Percentiles rank a stretch among this genome's conserved stretches.
phyloP scores from a whole-genome alignment of 192 early-diverging fungal species.

The Umbelopsis sp. region DNA sequence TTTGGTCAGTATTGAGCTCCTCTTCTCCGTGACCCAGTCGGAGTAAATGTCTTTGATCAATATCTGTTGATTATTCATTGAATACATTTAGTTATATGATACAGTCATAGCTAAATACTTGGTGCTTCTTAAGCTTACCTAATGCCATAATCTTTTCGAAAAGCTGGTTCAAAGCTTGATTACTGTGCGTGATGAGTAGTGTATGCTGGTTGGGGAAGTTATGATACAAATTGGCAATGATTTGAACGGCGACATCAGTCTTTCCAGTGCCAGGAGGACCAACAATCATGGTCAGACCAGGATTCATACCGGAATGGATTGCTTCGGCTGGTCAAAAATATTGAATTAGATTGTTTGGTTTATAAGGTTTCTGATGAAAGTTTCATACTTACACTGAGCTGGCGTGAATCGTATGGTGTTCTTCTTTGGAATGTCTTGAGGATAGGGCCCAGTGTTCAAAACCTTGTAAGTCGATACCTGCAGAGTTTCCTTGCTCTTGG shows the following conservation, averaged over 20 bases:
- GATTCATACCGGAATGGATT: conserved; percentile 82
- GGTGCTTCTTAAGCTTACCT: background rate
- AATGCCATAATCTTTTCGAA: conserved; percentile 93
- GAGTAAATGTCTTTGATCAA: conserved; percentile 91
- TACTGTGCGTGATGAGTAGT: conserved; percentile 92
- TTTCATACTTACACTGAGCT: conserved; percentile 59
- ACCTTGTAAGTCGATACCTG: conserved; percentile 65
- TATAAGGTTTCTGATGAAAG: conserved; percentile 4
- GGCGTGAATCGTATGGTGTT: conserved; percentile 88
- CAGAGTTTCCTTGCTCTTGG: conserved; percentile 46
- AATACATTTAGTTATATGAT: background rate
- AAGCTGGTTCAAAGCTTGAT: conserved; percentile 98
- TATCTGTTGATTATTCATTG: conserved; percentile 49
- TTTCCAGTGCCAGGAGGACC: conserved; percentile 99
- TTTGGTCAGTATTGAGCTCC: conserved; percentile 77
- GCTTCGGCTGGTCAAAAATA: conserved; percentile 59
- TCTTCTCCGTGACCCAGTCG: conserved; percentile 95
- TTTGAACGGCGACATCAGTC: conserved; percentile 97
- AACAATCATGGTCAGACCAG: conserved; percentile 90
- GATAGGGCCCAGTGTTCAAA: conserved; percentile 75
- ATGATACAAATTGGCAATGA: conserved; percentile 94
- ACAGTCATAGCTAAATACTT: background rate
- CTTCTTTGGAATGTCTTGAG: conserved; percentile 62
- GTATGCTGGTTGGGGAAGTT: conserved; percentile 88
- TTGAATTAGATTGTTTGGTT: background rate